Evolutionary conservation across 768 basidiomycete species (phyloP), one percentile per base, ranked within the genome.

Genomic region (Leccinum rimulosum): DNA sequence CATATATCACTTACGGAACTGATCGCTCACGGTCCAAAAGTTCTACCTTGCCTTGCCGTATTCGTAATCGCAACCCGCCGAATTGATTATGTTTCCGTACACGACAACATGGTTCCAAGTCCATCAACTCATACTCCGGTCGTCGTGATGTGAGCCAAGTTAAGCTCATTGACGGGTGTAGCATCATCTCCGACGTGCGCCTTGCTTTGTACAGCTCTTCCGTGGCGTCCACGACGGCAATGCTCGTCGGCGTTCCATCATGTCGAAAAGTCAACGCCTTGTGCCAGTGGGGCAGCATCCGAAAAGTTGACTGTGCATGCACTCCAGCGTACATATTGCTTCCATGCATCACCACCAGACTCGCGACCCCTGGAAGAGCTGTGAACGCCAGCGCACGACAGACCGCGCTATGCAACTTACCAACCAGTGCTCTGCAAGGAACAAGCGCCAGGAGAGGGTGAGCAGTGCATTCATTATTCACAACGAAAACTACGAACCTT

Each of bases 271-370:
- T 83, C 85, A 61, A 98, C 94, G 8, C 95, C 95, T 74, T 98
- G 95, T 0, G 95, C 95, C 36, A 98, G 78, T 9, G 92, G 94
- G 48, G 93, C 87, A 64, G 87, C 84, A 71, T 94, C 85, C 43
- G 91, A 92, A 76, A 90, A 98, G 75, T 98, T 98, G 72, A 98
- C 81, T 11, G 95, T 97, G 72, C 92, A 95, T 50, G 89, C 85
- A 73, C 88, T 88, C 91, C 91, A 95, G 54, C 93, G 85, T 43
- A 95, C 90, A 66, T 95, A 95, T 73, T 96, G 92, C 73, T 95
- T 95, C 96, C 96, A 98, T n/a, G 95, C 90, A 74, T 98, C 96
- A 54, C 95, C 95, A 40, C 96, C 96, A 7, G 92, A 93, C 77
- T 98, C 96, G 52, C 96, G 86, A 19, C 96, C 96, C 94, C 89